phyloP scores from a whole-genome alignment of 2,329 filamentous ascomycete genomes.

The Cryphonectria nitschkei region DNA sequence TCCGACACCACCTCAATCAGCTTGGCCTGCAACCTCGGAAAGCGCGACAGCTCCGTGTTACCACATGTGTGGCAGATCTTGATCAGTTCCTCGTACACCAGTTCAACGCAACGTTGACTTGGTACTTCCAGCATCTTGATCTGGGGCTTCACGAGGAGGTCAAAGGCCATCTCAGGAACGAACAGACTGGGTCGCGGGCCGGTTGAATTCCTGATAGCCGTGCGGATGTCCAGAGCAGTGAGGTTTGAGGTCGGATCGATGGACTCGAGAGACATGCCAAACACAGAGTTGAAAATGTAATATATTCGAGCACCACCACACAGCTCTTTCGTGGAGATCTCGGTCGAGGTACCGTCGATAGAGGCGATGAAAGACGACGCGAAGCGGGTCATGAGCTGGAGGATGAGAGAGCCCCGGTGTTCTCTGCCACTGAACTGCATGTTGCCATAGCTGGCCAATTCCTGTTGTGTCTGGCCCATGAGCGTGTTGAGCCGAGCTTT shows the following conservation, averaged over 20 bases:
- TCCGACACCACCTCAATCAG: slow-evolving; percentile 98
- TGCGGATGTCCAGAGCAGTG: slow-evolving; percentile 91
- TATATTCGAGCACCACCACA: slow-evolving; percentile 95
- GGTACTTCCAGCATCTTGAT: slow-evolving; percentile 96
- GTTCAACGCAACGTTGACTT: slow-evolving; percentile 93
- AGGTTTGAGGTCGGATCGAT: slow-evolving; percentile 97
- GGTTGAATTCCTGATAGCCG: slow-evolving; percentile 96
- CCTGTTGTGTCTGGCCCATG: slow-evolving; percentile 99
- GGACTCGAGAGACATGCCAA: slow-evolving; percentile 92
- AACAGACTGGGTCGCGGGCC: slow-evolving; percentile 94
- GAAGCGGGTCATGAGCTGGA: slow-evolving; percentile 98
- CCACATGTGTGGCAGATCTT: slow-evolving; percentile 99
- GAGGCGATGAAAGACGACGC: slow-evolving; percentile 97
- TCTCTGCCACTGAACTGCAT: slow-evolving; percentile 98
- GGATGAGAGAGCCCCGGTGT: slow-evolving; percentile 89
- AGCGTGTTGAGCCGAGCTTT: slow-evolving; percentile 96
- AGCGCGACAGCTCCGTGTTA: slow-evolving; percentile 88
- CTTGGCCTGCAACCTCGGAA: slow-evolving; percentile 91
- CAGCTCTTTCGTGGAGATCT: slow-evolving; percentile 97
- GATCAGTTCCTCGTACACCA: slow-evolving; percentile 98
- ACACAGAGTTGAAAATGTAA: slow-evolving; percentile 99
- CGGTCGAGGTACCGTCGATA: slow-evolving; percentile 96
- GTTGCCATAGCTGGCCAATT: slow-evolving; percentile 95
- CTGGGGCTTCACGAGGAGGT: slow-evolving; percentile 95
- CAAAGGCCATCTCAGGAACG: slow-evolving; percentile 96